Evolutionary conservation across 257 asterid species (phyloP).

Genomic region (Coffea eugenioides): DNA sequence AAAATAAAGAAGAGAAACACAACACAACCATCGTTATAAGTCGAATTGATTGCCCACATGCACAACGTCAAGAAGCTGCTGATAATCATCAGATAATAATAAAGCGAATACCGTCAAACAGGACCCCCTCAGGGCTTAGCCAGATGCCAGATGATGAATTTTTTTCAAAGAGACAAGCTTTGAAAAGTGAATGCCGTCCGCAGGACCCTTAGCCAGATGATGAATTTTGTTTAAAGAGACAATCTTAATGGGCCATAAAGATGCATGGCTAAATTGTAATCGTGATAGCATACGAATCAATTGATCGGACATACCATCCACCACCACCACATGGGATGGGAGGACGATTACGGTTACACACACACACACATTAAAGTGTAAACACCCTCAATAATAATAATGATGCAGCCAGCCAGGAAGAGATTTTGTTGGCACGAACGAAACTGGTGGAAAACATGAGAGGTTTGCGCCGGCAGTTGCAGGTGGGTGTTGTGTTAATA

Average conservation of each 20-base stretch:
- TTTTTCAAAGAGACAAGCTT: too few relatives aligned
- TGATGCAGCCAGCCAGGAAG: neutral
- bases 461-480: neutral
- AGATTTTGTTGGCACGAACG: neutral
- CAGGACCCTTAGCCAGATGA: neutral
- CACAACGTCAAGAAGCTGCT: too few relatives aligned
- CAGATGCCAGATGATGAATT: too few relatives aligned
- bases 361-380: too few relatives aligned
- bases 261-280: neutral
- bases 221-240: neutral
- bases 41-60: too few relatives aligned
- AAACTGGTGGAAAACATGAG: neutral
- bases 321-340: neutral
- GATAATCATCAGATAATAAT: neutral
- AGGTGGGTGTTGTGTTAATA: too few relatives aligned
- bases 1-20: too few relatives aligned
- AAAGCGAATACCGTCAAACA: neutral
- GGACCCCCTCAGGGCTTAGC: too few relatives aligned
- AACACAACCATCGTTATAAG: too few relatives aligned
- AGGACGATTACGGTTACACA: too few relatives aligned
- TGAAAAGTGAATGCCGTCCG: neutral
- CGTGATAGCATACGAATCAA: too few relatives aligned
- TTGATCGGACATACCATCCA: slow-evolving; percentile 11
- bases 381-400: neutral
- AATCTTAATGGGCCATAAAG: neutral